A percentile compares a stretch with the other conserved stretches of the same genome.
These are phyloP conservation scores for Rheum nobile DNA, from an alignment of 148 eudicot genomes.

Conservation along the genomic window DNA sequence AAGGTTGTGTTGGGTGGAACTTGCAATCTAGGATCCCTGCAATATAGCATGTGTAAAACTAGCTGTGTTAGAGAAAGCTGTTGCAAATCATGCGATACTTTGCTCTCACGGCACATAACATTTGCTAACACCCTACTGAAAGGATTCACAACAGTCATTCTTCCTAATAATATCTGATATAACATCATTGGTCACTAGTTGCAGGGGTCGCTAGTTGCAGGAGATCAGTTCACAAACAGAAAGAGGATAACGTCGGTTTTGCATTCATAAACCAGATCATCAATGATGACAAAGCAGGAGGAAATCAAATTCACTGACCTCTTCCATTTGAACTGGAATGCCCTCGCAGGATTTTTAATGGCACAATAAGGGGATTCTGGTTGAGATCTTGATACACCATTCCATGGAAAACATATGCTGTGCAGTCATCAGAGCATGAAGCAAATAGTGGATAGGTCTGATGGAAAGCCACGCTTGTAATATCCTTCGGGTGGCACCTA, in stretches of 20 bases:
- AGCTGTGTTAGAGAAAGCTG: not conserved
- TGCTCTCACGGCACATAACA: too few relatives aligned
- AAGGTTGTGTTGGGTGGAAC: constrained; percentile 67
- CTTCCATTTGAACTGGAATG: constrained; percentile 56
- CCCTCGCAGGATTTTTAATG: constrained; percentile 69
- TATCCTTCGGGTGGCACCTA: constrained; percentile 79
- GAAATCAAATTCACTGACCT: constrained; percentile 33
- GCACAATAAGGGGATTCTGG: constrained; percentile 76
- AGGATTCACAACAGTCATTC: not conserved
- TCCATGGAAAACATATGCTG: constrained; percentile 85
- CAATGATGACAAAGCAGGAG: not conserved
- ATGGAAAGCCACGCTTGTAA: constrained; percentile 71
- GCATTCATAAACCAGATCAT: not conserved
- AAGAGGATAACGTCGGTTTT: not conserved
- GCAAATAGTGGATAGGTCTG: constrained; percentile 87
- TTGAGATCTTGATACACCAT: constrained; percentile 96
- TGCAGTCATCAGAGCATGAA: constrained; percentile 81
- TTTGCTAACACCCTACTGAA: too few relatives aligned
- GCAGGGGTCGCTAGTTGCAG: not conserved
- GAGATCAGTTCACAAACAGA: not conserved
- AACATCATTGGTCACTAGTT: not conserved
- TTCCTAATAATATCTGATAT: not conserved
- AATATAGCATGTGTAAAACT: not conserved
- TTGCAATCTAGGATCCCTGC: constrained; percentile 56
- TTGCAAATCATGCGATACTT: not conserved